Conservation (phyloP, 495 filamentous ascomycete genomes). For the Penicillium antarcticum region DNA sequence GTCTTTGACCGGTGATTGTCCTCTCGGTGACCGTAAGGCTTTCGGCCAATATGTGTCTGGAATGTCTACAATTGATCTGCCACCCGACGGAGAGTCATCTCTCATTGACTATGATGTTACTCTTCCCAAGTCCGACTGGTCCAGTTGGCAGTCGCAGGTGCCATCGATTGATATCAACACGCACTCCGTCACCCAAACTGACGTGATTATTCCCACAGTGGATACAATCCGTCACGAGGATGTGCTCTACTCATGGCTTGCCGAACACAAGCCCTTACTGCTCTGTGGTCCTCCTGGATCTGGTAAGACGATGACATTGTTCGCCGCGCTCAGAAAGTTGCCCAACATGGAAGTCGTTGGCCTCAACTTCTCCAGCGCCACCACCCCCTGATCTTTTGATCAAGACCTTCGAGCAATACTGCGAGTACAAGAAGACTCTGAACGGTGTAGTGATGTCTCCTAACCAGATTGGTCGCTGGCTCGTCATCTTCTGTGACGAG, state of each 20-base stretch:
- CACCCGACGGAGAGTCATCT: conserved; percentile 68
- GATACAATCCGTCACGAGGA: conserved; percentile 98
- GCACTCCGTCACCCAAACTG: conserved; percentile 93
- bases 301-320: conserved; percentile 99
- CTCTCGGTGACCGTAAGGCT: conserved; percentile 76
- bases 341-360: conserved; percentile 99
- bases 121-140: conserved; percentile 83
- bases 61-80: conserved; percentile 79
- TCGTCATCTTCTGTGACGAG: conserved; percentile 98
- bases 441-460: conserved; percentile 95
- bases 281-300: conserved; percentile 97
- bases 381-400: conserved; percentile 94
- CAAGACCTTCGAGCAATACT: conserved; percentile 99
- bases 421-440: conserved; percentile 97
- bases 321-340: conserved; percentile 91
- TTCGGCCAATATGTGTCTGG: conserved; percentile 82
- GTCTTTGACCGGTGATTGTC: conserved; percentile 94
- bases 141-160: conserved; percentile 89
- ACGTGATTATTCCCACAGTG: conserved; percentile 94
- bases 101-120: conserved; percentile 94
- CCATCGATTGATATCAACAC: conserved; percentile 95
- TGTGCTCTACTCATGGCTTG: conserved; percentile 96
- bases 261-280: conserved; percentile 94
- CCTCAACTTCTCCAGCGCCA: conserved; percentile 98
- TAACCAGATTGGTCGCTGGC: conserved; percentile 93